phyloP scores from a whole-genome alignment of 495 filamentous ascomycete genomes.

The Penicillium argentinense region DNA sequence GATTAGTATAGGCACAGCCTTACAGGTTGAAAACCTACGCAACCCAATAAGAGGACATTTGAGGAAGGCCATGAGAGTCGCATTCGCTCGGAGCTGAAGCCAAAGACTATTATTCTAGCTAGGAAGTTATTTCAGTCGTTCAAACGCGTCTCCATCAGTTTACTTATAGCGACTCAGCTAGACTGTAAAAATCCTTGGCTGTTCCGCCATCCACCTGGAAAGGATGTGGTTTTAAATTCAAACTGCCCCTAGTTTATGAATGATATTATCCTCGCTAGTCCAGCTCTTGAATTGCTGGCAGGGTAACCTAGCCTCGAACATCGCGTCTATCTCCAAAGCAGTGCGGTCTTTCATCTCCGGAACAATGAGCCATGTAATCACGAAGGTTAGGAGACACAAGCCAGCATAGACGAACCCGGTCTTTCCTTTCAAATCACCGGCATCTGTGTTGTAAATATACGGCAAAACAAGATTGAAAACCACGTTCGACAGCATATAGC shows the following conservation, averaged over 20 bases:
- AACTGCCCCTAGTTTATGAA: neutral
- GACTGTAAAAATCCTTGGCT: too few relatives aligned
- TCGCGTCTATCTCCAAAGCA: constrained; percentile 22
- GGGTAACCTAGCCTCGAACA: constrained; percentile 19
- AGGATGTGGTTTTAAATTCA: too few relatives aligned
- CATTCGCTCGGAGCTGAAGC: too few relatives aligned
- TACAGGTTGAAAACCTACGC: constrained; percentile 1
- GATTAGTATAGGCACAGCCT: constrained; percentile 27
- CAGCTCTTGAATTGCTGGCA: constrained; percentile 9
- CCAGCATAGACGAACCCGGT: constrained; percentile 27
- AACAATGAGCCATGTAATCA: constrained; percentile 15
- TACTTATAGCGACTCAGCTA: too few relatives aligned
- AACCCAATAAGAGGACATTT: too few relatives aligned
- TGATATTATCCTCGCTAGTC: neutral
- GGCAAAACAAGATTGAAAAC: constrained; percentile 21
- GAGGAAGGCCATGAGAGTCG: too few relatives aligned
- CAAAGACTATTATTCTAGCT: too few relatives aligned
- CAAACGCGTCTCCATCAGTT: too few relatives aligned
- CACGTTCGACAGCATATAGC: constrained; percentile 17
- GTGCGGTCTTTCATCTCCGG: constrained; percentile 28
- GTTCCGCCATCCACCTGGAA: too few relatives aligned
- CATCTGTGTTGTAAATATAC: constrained; percentile 27
- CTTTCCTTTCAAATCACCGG: constrained; percentile 21
- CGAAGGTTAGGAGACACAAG: constrained; percentile 15
- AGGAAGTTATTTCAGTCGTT: too few relatives aligned